Base-by-base conservation (phyloP, 192 early-diverging fungal genomes). In the Backusella circina region DNA sequence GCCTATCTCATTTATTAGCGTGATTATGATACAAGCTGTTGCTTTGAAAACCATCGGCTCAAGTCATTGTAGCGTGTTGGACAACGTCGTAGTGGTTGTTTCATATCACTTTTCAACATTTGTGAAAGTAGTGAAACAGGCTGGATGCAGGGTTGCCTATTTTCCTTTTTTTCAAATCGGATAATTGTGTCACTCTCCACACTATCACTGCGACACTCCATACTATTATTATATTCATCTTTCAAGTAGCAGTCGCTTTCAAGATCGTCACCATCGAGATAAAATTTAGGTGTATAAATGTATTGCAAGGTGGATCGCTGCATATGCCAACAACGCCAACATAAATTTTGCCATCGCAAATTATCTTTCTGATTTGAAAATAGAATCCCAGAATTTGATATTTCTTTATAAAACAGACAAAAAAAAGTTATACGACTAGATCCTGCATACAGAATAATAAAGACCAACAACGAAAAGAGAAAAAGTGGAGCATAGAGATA, bases 151-250 rank as follows among this genome's bases (percentile, higher is more conserved):
- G 54, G 54, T 26, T 61, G 54, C 54, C 26, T 61, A 61, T 61
- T 61, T 61, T 61, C 54, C 54, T 61, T 61, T 61, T 61, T 61
- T 61, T 61, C 54, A 61, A 61, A 61, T 61, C 26, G 23, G 54
- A 61, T 61, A 12, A 13, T 61, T 61, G 54, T 28, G n/a, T 26
- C 26, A 61, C 54, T 61, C 1, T 61, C 54, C 9, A 10, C 54
- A 61, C 12, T 61, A 21, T 28, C 21, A 28, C 54, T 61, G 21
- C 5, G 54, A 15, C 39, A 41, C 13, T 41, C 15, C 13, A 41
- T 15, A 18, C 13, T 41, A 41, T 13, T 15, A 18, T 15, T 41
- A 41, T 13, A 41, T 41, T 41, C 39, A 28, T 61, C 54, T 26
- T 28, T 26, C 26, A 61, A 28, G 26, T 13, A 26, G 26, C 23